Base-by-base conservation (phyloP, 2,329 filamentous ascomycete species). In the Diplodia sapinea region DNA sequence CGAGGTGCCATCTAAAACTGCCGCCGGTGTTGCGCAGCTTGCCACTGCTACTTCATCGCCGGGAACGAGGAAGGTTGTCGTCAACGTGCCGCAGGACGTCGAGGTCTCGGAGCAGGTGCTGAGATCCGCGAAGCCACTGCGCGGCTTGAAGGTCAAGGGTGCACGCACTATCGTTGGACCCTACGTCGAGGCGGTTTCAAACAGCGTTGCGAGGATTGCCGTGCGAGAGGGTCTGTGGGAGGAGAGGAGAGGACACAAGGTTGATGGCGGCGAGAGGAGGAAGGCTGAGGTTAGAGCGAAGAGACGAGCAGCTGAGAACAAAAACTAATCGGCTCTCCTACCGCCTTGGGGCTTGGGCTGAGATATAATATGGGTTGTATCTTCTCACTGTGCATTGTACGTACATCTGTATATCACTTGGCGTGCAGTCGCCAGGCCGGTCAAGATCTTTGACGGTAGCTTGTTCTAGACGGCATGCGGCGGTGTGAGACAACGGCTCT, bases 201-300 rank as follows among this genome's bases (percentile, higher is more conserved):
- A 87, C 1, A 81, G 82, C 50, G 88, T 87, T 9, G 91, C 89
- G 12, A 83, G 85, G 63, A 84, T 98, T 72, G 84, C 85, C 70
- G 85, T 92, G 26, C 88, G 89, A 67, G 94, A 97, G 78, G 93
- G 94, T 11, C 90, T 98, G 83, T 98, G 94, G 95, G 94, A 98
- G 83, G 85, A 93, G 74, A 89, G 86, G 77, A 86, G 89, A 74
- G 94, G 95, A 33, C 88, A 88, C 75, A 98, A 98, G 89, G 89
- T 99, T 72, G 94, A 98, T 80, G 95, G 95, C 76, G 95, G 95
- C 84, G 95, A 99, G 85, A 89, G 95, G 79, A 88, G 95, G 80
- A 89, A 87, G 78, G 91, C 91, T 17, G 90, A 96, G 82, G 89
- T 97, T 64, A 86, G 92, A 74, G 93, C 94, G 73, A 97, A 96